These are phyloP conservation scores for Cutaneotrichosporon cavernicola DNA, from an alignment of 1,284 basidiomycete genomes.

Conservation along the genomic window DNA sequence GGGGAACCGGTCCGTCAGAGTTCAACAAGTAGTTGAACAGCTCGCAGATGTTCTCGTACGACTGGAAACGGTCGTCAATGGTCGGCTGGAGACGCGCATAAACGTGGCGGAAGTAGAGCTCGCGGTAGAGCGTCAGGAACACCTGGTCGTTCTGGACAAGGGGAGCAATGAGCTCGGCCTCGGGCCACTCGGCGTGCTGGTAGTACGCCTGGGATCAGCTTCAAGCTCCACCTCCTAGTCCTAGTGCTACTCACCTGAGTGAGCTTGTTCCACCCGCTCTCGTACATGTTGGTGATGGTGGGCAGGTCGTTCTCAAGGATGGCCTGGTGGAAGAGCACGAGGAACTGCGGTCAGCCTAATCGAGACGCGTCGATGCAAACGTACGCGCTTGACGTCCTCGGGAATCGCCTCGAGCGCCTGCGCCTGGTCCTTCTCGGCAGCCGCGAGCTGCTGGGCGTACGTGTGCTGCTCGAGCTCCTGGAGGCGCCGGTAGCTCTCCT, in stretches of 20 bases:
- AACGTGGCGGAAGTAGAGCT: conserved; percentile 64
- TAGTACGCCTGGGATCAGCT: conserved; percentile 77
- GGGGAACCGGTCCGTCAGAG: conserved; percentile 82
- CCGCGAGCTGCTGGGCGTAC: conserved; percentile 41
- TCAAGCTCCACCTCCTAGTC: not conserved
- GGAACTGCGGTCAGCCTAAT: conserved; percentile 62
- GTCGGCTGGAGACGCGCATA: conserved; percentile 93
- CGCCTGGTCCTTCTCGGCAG: conserved; percentile 41
- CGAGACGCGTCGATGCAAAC: conserved; percentile 15
- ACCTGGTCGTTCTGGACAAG: conserved; percentile 91
- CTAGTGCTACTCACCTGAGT: conserved; percentile 56
- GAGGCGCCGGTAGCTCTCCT: conserved; percentile 43
- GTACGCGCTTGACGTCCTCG: conserved; percentile 52
- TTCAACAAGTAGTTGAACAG: conserved; percentile 97
- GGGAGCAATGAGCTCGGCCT: conserved; percentile 90
- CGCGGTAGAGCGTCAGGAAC: conserved; percentile 93
- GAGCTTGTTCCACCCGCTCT: conserved; percentile 93
- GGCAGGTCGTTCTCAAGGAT: conserved; percentile 78
- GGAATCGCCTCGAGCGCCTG: conserved; percentile 47
- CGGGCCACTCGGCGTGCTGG: conserved; percentile 91
- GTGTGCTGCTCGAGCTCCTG: conserved; percentile 47
- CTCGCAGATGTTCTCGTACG: conserved; percentile 98
- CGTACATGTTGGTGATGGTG: conserved; percentile 87
- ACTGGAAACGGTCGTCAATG: conserved; percentile 96
- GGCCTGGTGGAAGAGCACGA: conserved; percentile 81